Conservation (phyloP, 2,329 filamentous ascomycete genomes). For the Myrmaecium sp. region DNA sequence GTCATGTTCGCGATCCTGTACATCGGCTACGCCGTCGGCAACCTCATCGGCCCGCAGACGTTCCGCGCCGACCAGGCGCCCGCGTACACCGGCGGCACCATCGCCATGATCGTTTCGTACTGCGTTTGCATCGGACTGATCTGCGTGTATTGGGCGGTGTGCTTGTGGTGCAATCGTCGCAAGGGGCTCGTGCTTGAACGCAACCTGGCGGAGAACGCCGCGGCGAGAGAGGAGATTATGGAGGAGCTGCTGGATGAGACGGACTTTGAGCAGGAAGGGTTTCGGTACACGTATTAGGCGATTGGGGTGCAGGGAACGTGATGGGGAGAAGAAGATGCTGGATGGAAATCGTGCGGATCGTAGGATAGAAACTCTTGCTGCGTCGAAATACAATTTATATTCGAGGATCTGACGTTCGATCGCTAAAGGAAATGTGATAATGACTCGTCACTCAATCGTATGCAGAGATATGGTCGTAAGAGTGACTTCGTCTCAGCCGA, state of each 20-base stretch:
- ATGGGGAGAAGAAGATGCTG: too few species aligned
- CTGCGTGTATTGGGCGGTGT: conserved; percentile 3
- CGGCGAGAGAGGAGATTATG: not conserved
- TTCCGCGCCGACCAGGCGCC: conserved; percentile 24
- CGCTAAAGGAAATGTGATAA: too few species aligned
- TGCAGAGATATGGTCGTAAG: too few species aligned
- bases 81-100: conserved; percentile 16
- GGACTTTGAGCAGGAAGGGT: conserved; percentile 7
- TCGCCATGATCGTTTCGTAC: conserved; percentile 4
- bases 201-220: not conserved
- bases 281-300: conserved; percentile 6
- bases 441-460: too few species aligned
- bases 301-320: too few species aligned
- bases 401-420: too few species aligned
- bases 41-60: conserved; percentile 26
- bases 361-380: too few species aligned
- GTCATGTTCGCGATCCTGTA: conserved; percentile 22
- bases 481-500: too few species aligned
- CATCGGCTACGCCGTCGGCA: conserved; percentile 24
- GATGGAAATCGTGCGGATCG: too few species aligned
- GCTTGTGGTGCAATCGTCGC: not conserved
- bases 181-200: not conserved
- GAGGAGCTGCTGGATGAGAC: conserved; percentile 6
- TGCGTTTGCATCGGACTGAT: conserved; percentile 4
- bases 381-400: too few species aligned